Evolutionary conservation across 208 protist species (phyloP).

Genomic region (Porcisia deanei): DNA sequence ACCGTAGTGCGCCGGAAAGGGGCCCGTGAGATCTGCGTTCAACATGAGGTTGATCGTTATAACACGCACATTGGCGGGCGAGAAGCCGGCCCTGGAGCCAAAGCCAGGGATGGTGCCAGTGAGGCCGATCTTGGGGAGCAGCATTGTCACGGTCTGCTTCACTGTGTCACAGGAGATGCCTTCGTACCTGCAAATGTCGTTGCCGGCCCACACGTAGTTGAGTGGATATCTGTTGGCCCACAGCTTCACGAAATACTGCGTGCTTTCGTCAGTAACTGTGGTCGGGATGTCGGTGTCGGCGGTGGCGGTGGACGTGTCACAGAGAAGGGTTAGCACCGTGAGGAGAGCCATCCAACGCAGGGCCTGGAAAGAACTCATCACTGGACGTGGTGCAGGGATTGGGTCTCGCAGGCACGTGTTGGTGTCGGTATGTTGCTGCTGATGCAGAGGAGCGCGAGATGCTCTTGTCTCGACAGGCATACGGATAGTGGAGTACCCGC

Average conservation of each 20-base stretch:
- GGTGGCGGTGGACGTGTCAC: neutral
- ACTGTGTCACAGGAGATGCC: conserved; percentile 40
- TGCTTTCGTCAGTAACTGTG: conserved; percentile 29
- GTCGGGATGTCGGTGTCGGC: neutral
- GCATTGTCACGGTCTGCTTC: conserved; percentile 26
- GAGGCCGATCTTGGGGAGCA: conserved; percentile 26
- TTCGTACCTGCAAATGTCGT: conserved; percentile 44
- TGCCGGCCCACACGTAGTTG: conserved; percentile 40
- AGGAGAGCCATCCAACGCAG: neutral
- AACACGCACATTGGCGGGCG: conserved; percentile 25
- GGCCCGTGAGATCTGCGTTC: conserved; percentile 25
- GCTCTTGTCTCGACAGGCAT: too few relatives aligned
- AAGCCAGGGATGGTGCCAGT: conserved; percentile 30
- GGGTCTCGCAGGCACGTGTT: neutral
- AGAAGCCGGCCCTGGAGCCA: conserved; percentile 18
- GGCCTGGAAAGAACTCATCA: neutral
- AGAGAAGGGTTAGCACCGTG: conserved; percentile 8
- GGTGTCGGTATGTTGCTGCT: neutral
- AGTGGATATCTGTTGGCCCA: conserved; percentile 25
- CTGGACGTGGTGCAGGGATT: neutral
- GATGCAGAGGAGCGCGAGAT: too few relatives aligned
- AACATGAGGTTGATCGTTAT: conserved; percentile 32
- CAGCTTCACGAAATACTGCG: conserved; percentile 33
- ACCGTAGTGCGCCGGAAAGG: conserved; percentile 35
- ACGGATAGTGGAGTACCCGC: too few relatives aligned